Conservation (phyloP, 306 rosid species). For the Prinsepia uniflora region DNA sequence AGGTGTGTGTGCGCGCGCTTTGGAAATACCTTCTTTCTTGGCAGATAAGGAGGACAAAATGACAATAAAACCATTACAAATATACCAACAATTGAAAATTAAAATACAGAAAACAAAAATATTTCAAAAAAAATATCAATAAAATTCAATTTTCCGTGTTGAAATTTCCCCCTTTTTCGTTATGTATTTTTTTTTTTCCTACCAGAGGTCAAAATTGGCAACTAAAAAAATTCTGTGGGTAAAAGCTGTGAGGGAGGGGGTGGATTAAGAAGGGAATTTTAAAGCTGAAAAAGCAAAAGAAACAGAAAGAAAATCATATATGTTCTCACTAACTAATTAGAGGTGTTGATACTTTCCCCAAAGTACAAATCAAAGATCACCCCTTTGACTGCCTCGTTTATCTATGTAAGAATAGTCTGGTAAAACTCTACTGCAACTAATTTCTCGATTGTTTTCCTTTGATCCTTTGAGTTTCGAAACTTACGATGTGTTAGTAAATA, state of each 20-base stretch:
- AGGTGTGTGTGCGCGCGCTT: conserved; percentile 27
- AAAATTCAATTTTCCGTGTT: no score
- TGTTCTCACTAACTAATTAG: conserved; percentile 23
- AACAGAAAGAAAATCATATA: conserved; percentile 28
- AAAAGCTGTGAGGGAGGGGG: conserved; percentile 10
- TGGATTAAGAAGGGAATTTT: conserved; percentile 26
- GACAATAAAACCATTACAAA: conserved; percentile 23
- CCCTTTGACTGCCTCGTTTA: conserved; percentile 55
- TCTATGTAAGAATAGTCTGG: conserved; percentile 6
- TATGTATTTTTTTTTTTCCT: no score
- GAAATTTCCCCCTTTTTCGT: no score
- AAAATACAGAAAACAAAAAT: neutral
- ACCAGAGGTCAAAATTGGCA: no score
- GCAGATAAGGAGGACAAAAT: conserved; percentile 41
- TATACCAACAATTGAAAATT: neutral
- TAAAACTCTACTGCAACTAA: neutral
- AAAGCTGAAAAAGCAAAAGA: conserved; percentile 51
- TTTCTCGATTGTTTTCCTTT: neutral
- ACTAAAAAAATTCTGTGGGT: conserved; percentile 2
- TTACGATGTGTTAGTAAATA: neutral
- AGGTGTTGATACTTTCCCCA: conserved; percentile 41
- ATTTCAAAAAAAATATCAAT: no score
- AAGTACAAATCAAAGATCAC: conserved; percentile 48
- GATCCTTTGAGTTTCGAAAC: neutral
- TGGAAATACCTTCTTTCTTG: conserved; percentile 29